Base-by-base conservation (phyloP, 1,284 basidiomycete species). In the Pseudozyma sp. region DNA sequence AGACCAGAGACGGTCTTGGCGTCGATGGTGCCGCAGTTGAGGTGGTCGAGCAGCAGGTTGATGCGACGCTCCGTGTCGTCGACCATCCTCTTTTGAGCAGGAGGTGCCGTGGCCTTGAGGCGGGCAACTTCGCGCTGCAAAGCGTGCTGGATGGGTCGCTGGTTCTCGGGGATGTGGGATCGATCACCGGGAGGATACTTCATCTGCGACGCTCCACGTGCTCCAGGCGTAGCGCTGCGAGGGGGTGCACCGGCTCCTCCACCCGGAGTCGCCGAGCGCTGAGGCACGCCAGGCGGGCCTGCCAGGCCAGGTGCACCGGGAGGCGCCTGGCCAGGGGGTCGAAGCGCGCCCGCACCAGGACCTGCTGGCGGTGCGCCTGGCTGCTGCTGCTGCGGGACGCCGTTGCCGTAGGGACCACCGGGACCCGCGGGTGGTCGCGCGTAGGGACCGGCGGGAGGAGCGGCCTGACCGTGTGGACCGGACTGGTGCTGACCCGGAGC, bases 161-260 rank as follows among this genome's bases (percentile, higher is more conserved):
- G 88, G 40, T 87, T 86, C 9, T 91, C 90, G 5, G 94, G 91
- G 63, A 98, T 96, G 85, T 97, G 96, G 33, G 89, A 90, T 37
- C 94, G 89, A 84, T 98, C 95, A 61, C 95, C 95, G 44, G 90
- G 88, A 94, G 94, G 93, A 86, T 95, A 94, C 86, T 94, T 94
- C 24, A 92, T 79, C 46, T 85, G 85, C 8, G 84, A 75, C 9
- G 71, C 71, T 10, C 68, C 71, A 33, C 65, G 64, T 43, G 67
- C 62, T 10, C 67, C 78, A 33, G 78, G 76, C 3, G 80, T 80
- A 37, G 48, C 59, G 31, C 70, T 69, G 33, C 78, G 72, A 16
- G 79, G 63, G 5, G 80, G 81, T 29, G 81, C 78, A 24, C 82
- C 82, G 35, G 76, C 80, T 10, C 81, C 81, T n/a, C 69, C 79